phyloP scores from a whole-genome alignment of 1,139 yeast genomes.

The Candida sp. region DNA sequence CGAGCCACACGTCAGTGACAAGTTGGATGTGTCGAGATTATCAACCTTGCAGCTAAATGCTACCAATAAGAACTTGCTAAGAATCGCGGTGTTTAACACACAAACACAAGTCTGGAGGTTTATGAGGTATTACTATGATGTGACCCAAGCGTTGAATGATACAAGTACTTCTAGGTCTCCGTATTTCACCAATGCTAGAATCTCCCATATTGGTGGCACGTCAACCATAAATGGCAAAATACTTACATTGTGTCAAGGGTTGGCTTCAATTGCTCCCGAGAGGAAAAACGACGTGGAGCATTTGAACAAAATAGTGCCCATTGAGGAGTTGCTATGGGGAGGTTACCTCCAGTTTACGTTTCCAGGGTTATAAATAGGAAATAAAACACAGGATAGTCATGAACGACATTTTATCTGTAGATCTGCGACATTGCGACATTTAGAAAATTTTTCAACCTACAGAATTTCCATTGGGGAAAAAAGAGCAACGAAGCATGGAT shows the following conservation, averaged over 20 bases:
- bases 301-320: conserved; percentile 23
- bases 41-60: conserved; percentile 32
- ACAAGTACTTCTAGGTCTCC: conserved; percentile 24
- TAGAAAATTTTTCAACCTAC: conserved; percentile 1
- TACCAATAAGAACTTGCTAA: conserved; percentile 31
- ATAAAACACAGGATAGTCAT: too few species aligned
- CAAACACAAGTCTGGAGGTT: conserved; percentile 51
- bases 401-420: background rate
- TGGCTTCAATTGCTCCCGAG: conserved; percentile 35
- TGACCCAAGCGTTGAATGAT: conserved; percentile 27
- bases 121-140: conserved; percentile 37
- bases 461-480: conserved; percentile 2
- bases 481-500: conserved; percentile 1
- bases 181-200: conserved; percentile 32
- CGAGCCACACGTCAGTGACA: conserved; percentile 32
- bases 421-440: conserved; percentile 4
- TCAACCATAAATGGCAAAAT: conserved; percentile 39
- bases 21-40: conserved; percentile 41
- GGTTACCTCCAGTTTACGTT: conserved; percentile 41
- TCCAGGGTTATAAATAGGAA: conserved; percentile 29
- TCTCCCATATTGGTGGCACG: conserved; percentile 37
- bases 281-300: conserved; percentile 27
- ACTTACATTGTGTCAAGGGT: conserved; percentile 44
- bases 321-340: conserved; percentile 35
- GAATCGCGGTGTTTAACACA: conserved; percentile 42